phyloP scores from a whole-genome alignment of 129 eudicot genomes.

The Scalesia atractyloides region DNA sequence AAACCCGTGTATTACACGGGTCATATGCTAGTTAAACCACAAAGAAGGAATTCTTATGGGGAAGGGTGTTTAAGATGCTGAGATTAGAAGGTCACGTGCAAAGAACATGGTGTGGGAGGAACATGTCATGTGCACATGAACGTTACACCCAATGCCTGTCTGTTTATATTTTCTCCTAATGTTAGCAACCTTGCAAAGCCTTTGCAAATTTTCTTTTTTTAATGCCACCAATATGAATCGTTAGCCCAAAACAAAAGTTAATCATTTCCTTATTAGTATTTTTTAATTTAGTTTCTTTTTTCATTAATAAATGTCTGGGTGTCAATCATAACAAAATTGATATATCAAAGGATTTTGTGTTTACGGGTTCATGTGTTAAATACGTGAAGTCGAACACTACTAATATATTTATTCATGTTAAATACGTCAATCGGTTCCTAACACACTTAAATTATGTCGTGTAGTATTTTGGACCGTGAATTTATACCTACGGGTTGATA shows the following conservation, averaged over 20 bases:
- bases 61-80: constrained; percentile 30
- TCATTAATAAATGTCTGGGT: not conserved
- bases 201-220: not conserved
- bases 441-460: too few species aligned
- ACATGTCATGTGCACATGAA: constrained; percentile 43
- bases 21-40: too few species aligned
- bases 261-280: not conserved
- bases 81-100: constrained; percentile 46
- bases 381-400: too few species aligned
- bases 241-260: not conserved
- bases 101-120: constrained; percentile 37
- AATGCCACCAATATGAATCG: not conserved
- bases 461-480: too few species aligned
- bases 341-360: too few species aligned
- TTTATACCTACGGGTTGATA: too few species aligned
- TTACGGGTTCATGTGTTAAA: too few species aligned
- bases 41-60: constrained; percentile 32
- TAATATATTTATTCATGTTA: too few species aligned
- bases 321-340: too few species aligned
- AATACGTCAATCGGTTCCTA: too few species aligned
- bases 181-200: constrained; percentile 1
- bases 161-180: constrained; percentile 22
- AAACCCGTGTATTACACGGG: too few species aligned
- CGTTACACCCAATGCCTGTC: constrained; percentile 35
- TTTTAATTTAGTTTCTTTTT: not conserved